Percentiles rank a stretch among this genome's conserved stretches.
These are phyloP conservation scores for Geoglossum cookeanum DNA, from an alignment of 2,329 filamentous ascomycete genomes.

Conservation along the genomic window DNA sequence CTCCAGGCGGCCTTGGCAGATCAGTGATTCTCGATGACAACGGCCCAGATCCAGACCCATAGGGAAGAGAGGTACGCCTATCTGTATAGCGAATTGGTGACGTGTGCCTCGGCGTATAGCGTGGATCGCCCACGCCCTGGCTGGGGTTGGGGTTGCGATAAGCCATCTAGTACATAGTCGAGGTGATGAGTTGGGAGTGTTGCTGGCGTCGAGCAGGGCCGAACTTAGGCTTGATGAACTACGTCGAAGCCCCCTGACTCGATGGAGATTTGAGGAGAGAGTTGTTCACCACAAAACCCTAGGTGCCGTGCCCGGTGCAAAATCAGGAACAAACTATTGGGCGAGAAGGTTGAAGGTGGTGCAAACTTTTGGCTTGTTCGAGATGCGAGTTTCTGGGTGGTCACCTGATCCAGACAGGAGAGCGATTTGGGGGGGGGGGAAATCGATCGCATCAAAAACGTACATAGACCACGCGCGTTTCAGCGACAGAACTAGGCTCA, in stretches of 20 bases:
- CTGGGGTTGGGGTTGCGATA: constrained; percentile 4
- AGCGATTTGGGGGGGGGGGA: too few species aligned
- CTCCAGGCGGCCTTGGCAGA: constrained; percentile 37
- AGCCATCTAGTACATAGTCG: constrained; percentile 19
- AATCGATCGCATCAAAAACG: too few species aligned
- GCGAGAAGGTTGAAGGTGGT: not conserved
- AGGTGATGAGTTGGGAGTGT: constrained; percentile 3
- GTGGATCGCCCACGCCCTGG: constrained; percentile 18
- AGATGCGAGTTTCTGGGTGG: not conserved
- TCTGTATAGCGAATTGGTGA: constrained; percentile 22
- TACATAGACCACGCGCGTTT: too few species aligned
- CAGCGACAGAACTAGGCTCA: too few species aligned
- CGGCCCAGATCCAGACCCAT: constrained; percentile 26
- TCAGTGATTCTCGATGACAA: constrained; percentile 52
- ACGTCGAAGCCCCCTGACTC: not conserved
- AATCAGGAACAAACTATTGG: not conserved
- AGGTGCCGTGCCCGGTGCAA: not conserved
- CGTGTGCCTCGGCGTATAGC: constrained; percentile 17
- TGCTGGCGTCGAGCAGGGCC: not conserved
- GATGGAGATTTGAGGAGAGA: not conserved
- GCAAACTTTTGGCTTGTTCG: too few species aligned
- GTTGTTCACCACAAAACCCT: not conserved
- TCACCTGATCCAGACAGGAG: not conserved
- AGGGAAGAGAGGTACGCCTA: constrained; percentile 42
- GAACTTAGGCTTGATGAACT: not conserved